These are phyloP conservation scores for Phytopythium aichiense DNA, from an alignment of 352 stramenopile genomes.

Conservation along the genomic window DNA sequence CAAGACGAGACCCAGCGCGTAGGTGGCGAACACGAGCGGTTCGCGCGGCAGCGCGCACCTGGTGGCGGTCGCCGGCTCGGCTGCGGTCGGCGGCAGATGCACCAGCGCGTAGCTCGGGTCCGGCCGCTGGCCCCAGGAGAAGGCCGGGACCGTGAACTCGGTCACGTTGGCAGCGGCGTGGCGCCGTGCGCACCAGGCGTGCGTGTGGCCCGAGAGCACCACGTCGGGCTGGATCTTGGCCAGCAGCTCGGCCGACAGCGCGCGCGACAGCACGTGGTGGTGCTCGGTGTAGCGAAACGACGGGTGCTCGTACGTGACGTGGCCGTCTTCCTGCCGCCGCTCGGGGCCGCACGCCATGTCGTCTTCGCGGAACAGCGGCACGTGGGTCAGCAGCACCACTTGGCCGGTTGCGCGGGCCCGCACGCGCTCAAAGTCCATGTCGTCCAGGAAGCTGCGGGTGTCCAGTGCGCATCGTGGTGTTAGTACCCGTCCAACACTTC, in stretches of 20 bases:
- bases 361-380: constrained; percentile 54
- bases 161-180: constrained; percentile 19
- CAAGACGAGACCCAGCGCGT: constrained; percentile 14
- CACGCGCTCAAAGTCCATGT: constrained; percentile 27
- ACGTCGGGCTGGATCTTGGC: constrained; percentile 37
- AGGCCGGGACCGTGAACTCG: constrained; percentile 73
- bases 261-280: constrained; percentile 64
- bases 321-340: constrained; percentile 42
- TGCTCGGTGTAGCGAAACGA: constrained; percentile 55
- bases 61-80: constrained; percentile 1
- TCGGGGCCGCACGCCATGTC: constrained; percentile 52
- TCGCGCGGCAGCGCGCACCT: constrained; percentile 33
- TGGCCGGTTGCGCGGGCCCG: constrained; percentile 18
- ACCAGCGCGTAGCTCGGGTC: constrained; percentile 73
- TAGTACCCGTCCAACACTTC: too few species aligned
- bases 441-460: constrained; percentile 36
- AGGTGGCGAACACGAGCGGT: constrained; percentile 32
- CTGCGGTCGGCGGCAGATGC: constrained; percentile 7
- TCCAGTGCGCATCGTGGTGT: background rate
- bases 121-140: constrained; percentile 75
- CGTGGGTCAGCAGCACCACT: constrained; percentile 53
- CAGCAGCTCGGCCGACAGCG: constrained; percentile 50
- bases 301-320: constrained; percentile 78
- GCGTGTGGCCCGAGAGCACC: constrained; percentile 72
- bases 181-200: constrained; percentile 57